phyloP scores from a whole-genome alignment of 192 early-diverging fungal genomes.

The Backusella westeae region DNA sequence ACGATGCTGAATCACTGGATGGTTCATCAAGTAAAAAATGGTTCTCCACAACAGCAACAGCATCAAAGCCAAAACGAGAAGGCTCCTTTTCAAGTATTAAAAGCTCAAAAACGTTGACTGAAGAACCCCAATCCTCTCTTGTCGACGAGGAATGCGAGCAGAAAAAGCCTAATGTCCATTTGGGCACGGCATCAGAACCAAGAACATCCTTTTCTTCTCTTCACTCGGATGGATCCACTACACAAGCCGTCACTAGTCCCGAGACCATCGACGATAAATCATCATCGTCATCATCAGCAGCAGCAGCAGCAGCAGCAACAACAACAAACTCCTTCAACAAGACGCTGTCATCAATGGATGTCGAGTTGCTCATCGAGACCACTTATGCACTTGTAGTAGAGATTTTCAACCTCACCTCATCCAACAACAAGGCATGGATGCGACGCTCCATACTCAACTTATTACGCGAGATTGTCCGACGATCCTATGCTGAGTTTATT shows the following conservation, averaged over 20 bases:
- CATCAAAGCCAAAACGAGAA: not conserved
- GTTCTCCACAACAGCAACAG: not conserved
- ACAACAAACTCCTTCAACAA: not conserved
- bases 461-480: constrained; percentile 33
- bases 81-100: not conserved
- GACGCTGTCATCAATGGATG: constrained; percentile 13
- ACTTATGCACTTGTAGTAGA: constrained; percentile 35
- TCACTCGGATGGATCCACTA: not conserved
- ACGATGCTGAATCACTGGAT: not conserved
- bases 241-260: too few species aligned
- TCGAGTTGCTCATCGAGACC: constrained; percentile 37
- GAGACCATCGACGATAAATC: not conserved
- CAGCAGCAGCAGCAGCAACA: not conserved
- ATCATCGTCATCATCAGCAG: not conserved
- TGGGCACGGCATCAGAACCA: not conserved
- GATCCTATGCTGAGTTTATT: constrained; percentile 34
- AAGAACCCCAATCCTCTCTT: not conserved
- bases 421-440: constrained; percentile 38
- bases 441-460: constrained; percentile 34
- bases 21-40: not conserved
- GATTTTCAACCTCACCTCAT: constrained; percentile 31
- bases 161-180: not conserved
- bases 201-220: not conserved
- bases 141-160: not conserved
- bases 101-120: not conserved